phyloP scores from a whole-genome alignment of 345 rosid species.

The Hypericum androsaemum region DNA sequence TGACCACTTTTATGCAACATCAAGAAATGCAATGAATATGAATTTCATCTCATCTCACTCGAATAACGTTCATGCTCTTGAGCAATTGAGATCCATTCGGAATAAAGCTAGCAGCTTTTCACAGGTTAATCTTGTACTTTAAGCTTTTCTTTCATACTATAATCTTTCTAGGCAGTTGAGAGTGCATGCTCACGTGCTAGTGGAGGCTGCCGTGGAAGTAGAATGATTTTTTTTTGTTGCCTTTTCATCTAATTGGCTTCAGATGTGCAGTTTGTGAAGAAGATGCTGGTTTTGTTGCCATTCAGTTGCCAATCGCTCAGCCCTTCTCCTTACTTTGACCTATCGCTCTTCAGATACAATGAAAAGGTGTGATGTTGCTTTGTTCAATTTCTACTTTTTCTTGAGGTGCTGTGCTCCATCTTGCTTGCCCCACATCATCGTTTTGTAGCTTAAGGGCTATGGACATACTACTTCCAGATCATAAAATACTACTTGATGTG shows the following conservation, averaged over 20 bases:
- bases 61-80: slow-evolving; percentile 60
- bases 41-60: slow-evolving; percentile 86
- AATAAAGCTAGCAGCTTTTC: slow-evolving; percentile 47
- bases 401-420: no score
- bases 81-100: slow-evolving; percentile 60
- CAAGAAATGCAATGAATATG: slow-evolving; percentile 52
- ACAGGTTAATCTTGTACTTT: slow-evolving; percentile 38
- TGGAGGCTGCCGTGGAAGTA: background rate
- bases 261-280: slow-evolving; percentile 71
- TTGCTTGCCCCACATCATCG: background rate
- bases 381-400: background rate
- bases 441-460: slow-evolving; percentile 1
- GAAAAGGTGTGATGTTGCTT: slow-evolving; percentile 59
- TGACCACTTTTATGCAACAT: slow-evolving; percentile 63
- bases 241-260: slow-evolving; percentile 11
- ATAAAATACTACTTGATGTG: background rate
- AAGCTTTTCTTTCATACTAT: no score
- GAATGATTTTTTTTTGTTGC: background rate
- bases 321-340: slow-evolving; percentile 99
- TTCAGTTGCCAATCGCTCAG: slow-evolving; percentile 80
- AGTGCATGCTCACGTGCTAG: background rate
- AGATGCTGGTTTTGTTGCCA: slow-evolving; percentile 73
- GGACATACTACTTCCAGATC: background rate
- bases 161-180: no score
- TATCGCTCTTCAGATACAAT: slow-evolving; percentile 79